Evolutionary conservation across 2,329 filamentous ascomycete genomes (phyloP), one percentile per base, ranked within the genome.

Genomic region (Fusarium caatingaense): DNA sequence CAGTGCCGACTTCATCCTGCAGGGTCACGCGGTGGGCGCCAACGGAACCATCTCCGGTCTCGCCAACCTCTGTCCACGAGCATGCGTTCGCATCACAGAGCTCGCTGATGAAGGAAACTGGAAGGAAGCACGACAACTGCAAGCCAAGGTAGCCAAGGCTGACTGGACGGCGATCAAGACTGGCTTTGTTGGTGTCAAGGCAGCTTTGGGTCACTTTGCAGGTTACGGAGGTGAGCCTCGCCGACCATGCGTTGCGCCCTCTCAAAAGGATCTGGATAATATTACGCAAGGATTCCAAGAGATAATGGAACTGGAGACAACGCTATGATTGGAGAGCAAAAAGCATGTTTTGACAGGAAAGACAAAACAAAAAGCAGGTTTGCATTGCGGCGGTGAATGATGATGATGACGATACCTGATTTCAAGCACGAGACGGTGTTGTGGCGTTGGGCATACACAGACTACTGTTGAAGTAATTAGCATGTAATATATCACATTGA

Each of bases 181-280:
- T n/a, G 83, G 83, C 6, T 84, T 85, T 66, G 81, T 83, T 6
- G 83, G 83, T 32, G 83, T 85, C 62, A 85, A 85, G 77, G 81
- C 81, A 32, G 82, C 81, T 9, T 74, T 85, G 73, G 79, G 78
- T 25, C 76, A 79, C 64, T 83, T 81, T 70, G 72, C 78, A 45
- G 78, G 79, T 27, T 79, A 81, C 51, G 80, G 78, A 18, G 79
- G 80, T 25, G 78, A 78, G 68, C 82, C 82, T 16, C 68, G 82
- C 60, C 73, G 76, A 64, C 82, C 82, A 21, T 83, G 82, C 64
- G 69, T 73, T 45, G 64, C 76, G 46, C 81, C 79, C 10, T 74
- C 76, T 30, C 72, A 71, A 15, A 77, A 80, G 41, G 74, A 78
- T 47, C 74, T 80, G 21, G 71, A 78, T 44, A 72, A 62, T 59